Percentiles rank a stretch among this genome's conserved stretches.
Evolutionary conservation across 1,284 basidiomycete species (phyloP).

Genomic region (Malassezia slooffiae): DNA sequence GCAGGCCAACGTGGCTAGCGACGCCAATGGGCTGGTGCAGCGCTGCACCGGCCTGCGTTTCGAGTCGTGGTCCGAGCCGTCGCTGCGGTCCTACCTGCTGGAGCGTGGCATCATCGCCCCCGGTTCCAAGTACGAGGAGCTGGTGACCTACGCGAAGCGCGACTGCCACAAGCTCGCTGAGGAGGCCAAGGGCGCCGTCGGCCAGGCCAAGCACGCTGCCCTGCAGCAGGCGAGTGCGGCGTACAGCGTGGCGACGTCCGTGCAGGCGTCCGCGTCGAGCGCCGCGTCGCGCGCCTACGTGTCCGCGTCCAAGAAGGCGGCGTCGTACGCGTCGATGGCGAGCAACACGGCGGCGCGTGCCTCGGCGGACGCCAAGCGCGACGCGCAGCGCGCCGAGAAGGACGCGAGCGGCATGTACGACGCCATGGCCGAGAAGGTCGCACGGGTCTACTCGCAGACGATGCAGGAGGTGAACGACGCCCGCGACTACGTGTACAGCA

Average conservation of each 20-base stretch:
- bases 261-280: not conserved
- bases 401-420: too few relatives aligned
- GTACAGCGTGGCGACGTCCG: slow-evolving; percentile 5
- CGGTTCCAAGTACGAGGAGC: slow-evolving; percentile 34
- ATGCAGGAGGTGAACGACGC: slow-evolving; percentile 24
- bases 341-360: slow-evolving; percentile 3
- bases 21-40: slow-evolving; percentile 27
- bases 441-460: too few relatives aligned
- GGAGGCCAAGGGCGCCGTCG: slow-evolving; percentile 20
- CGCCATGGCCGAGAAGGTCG: too few relatives aligned
- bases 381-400: not conserved
- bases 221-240: not conserved
- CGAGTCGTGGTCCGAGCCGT: slow-evolving; percentile 37
- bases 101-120: slow-evolving; percentile 44
- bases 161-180: slow-evolving; percentile 29
- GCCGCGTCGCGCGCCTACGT: not conserved
- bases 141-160: slow-evolving; percentile 34
- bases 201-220: slow-evolving; percentile 20
- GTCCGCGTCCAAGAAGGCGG: not conserved
- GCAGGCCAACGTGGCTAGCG: slow-evolving; percentile 29
- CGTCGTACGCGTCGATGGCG: slow-evolving; percentile 3
- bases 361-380: not conserved
- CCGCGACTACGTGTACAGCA: slow-evolving; percentile 42
- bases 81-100: slow-evolving; percentile 40
- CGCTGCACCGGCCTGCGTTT: slow-evolving; percentile 39